These are phyloP conservation scores for Skeletonema costatum DNA, from an alignment of 108 stramenopile species.

Conservation along the genomic window DNA sequence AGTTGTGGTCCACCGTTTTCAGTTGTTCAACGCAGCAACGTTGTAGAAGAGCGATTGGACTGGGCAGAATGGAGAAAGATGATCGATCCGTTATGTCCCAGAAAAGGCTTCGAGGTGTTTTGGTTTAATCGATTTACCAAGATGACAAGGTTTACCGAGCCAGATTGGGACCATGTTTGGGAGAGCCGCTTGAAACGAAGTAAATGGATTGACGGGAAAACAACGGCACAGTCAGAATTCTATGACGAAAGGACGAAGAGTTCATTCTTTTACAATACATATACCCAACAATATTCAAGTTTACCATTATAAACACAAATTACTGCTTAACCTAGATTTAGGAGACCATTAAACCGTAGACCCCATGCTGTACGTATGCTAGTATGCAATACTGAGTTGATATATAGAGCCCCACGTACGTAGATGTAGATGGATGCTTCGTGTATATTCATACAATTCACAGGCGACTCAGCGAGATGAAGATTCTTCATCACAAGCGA, in stretches of 20 bases:
- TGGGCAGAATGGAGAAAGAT: slow-evolving; percentile 57
- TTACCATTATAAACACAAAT: neutral
- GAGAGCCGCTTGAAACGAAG: slow-evolving; percentile 28
- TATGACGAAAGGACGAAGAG: slow-evolving; percentile 28
- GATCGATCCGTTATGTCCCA: slow-evolving; percentile 33
- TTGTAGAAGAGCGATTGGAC: slow-evolving; percentile 40
- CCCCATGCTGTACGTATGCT: too few species aligned
- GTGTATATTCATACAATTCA: too few species aligned
- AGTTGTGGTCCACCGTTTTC: slow-evolving; percentile 37
- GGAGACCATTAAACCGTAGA: too few species aligned
- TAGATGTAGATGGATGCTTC: too few species aligned
- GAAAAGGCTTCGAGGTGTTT: slow-evolving; percentile 37
- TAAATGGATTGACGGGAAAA: slow-evolving; percentile 21
- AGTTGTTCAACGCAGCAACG: slow-evolving; percentile 30
- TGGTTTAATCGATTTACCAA: slow-evolving; percentile 50
- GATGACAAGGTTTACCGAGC: slow-evolving; percentile 30
- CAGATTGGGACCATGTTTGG: slow-evolving; percentile 48
- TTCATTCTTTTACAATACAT: slow-evolving; percentile 16
- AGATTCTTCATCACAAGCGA: neutral
- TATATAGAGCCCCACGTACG: too few species aligned
- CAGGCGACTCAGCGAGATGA: too few species aligned
- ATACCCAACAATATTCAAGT: slow-evolving; percentile 24
- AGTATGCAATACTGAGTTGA: too few species aligned
- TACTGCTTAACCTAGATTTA: too few species aligned
- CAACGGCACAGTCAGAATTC: slow-evolving; percentile 23